Conservation (phyloP, 768 basidiomycete genomes). For the Amanita exitialis region DNA sequence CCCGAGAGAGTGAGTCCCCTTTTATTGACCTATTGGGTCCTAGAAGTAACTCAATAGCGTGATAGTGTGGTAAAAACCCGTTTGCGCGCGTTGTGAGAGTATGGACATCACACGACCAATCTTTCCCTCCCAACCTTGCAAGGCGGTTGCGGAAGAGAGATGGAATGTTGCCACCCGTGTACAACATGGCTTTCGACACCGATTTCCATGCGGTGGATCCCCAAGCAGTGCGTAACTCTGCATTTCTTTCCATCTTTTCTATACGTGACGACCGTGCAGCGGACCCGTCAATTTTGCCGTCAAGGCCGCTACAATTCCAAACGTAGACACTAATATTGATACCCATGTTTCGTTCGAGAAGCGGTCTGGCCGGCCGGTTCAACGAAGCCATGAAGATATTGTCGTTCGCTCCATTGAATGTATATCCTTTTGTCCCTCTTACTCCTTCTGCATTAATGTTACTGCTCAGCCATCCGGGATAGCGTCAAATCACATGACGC, state of each 20-base stretch:
- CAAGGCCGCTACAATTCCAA: conserved; percentile 14
- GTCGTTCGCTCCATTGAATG: conserved; percentile 17
- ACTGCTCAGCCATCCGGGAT: background rate
- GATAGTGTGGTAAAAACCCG: conserved; percentile 10
- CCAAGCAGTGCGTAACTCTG: background rate
- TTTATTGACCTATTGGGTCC: background rate
- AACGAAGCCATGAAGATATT: conserved; percentile 18
- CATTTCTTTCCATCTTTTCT: background rate
- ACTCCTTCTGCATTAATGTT: background rate
- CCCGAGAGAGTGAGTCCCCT: conserved; percentile 19
- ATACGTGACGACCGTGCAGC: background rate
- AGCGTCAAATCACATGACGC: background rate
- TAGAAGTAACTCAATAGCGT: background rate
- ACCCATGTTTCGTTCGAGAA: conserved; percentile 11
- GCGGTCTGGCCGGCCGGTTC: background rate
- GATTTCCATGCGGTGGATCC: conserved; percentile 17
- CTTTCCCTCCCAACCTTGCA: conserved; percentile 17
- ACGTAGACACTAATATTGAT: conserved; percentile 11
- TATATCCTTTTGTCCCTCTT: background rate
- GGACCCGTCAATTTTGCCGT: conserved; percentile 13
- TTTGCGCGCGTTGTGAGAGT: conserved; percentile 23
- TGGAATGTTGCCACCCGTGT: conserved; percentile 17
- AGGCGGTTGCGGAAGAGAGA: conserved; percentile 16
- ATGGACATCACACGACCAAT: conserved; percentile 27
- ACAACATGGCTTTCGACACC: conserved; percentile 22